Evolutionary conservation across 306 rosid genomes (phyloP).

Genomic region (Glycine latifolia): DNA sequence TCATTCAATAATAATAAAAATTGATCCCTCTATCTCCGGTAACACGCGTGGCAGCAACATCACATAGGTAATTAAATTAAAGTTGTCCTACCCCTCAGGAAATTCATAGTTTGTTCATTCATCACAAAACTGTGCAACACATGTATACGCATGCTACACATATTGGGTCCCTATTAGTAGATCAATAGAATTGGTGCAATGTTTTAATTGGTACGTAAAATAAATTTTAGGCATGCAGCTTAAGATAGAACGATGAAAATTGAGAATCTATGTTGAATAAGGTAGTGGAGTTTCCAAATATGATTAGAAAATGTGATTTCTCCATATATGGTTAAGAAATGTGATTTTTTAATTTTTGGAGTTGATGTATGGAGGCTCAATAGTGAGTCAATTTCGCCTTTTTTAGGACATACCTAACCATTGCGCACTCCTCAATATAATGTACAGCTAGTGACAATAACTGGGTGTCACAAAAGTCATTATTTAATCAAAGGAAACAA

Average conservation of each 20-base stretch:
- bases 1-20: background rate
- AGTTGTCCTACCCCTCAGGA: slow-evolving; percentile 7
- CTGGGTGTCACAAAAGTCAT: slow-evolving; percentile 22
- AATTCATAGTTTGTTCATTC: slow-evolving; percentile 10
- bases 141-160: slow-evolving; percentile 5
- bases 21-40: background rate
- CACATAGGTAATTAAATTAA: background rate
- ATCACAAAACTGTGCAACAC: background rate
- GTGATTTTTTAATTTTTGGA: slow-evolving; percentile 9
- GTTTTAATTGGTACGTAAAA: background rate
- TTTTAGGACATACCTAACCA: slow-evolving; percentile 48
- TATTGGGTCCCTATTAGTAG: background rate
- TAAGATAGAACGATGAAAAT: background rate
- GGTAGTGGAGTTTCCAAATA: slow-evolving; percentile 43
- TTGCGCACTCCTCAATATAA: slow-evolving; percentile 41
- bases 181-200: background rate
- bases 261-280: slow-evolving; percentile 48
- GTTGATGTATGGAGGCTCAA: background rate
- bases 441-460: slow-evolving; percentile 44
- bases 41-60: slow-evolving; percentile 11
- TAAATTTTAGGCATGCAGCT: background rate
- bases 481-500: slow-evolving; percentile 21
- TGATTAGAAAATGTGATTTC: slow-evolving; percentile 26
- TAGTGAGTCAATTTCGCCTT: slow-evolving; percentile 53
- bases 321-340: slow-evolving; percentile 37